Base-by-base conservation (phyloP, 192 early-diverging fungal species). In the Coemansia sp. region DNA sequence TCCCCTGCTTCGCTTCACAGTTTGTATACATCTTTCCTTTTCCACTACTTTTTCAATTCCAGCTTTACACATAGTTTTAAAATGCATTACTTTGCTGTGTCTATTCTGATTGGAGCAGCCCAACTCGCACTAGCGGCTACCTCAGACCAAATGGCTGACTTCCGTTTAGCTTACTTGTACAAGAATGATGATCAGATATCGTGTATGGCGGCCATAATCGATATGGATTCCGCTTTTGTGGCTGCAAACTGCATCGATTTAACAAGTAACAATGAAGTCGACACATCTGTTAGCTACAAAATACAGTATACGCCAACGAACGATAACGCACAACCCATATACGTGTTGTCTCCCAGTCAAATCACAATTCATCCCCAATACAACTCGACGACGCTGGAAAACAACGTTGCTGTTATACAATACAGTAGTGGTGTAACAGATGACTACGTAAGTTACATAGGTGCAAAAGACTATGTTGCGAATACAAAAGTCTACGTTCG, bases 371-470 rank as follows among this genome's bases (percentile, higher is more conserved):
- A 49, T 21, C 48, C 48, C 13, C 7, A 61, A 12, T 75, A 66
- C 51, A 68, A 75, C 35, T 42, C 58, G 0, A 7, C 40, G 10
- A 75, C 58, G 10, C 64, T 69, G 57, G 72, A 62, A 30, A 75
- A 75, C 59, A 75, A 75, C 33, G 5, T 75, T 48, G 72, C 72
- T 13, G 34, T 75, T 33, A 49, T 75, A 12, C 25, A 46, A 3
- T 57, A 62, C 34, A 33, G 42, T 25, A n/a, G 20, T n/a, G 20
- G 18, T 8, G 7, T n/a, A n/a, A n/a, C 10, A 4, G 20, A 49
- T 8, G 8, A n/a, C 9, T 49, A 49, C n/a, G 2, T n/a, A 49
- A 8, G 48, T n/a, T 9, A n/a, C 20, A n/a, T 49, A 18, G 20
- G 48, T 8, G 20, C 23, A n/a, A n/a, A 49, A 25, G 23, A 49